A percentile compares a stretch with the other conserved stretches of the same genome.
Conservation (phyloP, 2,329 filamentous ascomycete species). For the Epichloe glyceriae region DNA sequence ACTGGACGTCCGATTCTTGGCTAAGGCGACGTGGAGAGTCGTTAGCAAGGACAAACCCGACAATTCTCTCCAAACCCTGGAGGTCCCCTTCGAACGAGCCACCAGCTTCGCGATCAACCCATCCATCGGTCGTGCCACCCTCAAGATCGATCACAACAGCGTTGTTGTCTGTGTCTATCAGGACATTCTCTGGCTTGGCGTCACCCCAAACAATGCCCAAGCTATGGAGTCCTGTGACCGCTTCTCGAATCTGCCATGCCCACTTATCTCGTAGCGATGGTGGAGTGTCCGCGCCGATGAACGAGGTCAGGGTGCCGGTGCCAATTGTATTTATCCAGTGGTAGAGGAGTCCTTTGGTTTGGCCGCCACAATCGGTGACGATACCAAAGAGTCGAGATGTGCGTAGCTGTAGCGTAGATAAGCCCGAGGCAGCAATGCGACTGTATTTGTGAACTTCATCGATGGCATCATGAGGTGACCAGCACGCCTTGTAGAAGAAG, state of each 20-base stretch:
- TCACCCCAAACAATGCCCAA: conserved; percentile 17
- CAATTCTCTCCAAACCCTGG: background rate
- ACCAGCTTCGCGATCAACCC: conserved; percentile 1
- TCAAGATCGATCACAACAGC: conserved; percentile 5
- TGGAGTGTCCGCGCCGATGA: too few relatives aligned
- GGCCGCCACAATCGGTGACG: too few relatives aligned
- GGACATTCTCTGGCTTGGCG: conserved; percentile 17
- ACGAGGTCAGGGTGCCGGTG: background rate
- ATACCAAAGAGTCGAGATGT: too few relatives aligned
- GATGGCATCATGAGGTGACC: too few relatives aligned
- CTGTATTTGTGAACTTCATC: too few relatives aligned
- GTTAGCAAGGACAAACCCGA: background rate
- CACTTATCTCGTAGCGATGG: conserved; percentile 7
- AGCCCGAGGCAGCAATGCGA: too few relatives aligned
- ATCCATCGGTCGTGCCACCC: background rate
- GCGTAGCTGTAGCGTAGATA: too few relatives aligned
- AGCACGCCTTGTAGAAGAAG: too few relatives aligned
- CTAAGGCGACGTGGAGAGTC: background rate
- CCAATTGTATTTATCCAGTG: conserved; percentile 1
- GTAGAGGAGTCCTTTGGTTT: conserved; percentile 1
- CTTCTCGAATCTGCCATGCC: conserved; percentile 10
- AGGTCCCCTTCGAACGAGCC: background rate
- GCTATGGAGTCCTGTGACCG: conserved; percentile 9
- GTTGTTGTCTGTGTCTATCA: conserved; percentile 16
- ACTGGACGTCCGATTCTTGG: background rate